These are phyloP conservation scores for Coemansia pectinata DNA, from an alignment of 192 early-diverging fungal species.

Conservation along the genomic window DNA sequence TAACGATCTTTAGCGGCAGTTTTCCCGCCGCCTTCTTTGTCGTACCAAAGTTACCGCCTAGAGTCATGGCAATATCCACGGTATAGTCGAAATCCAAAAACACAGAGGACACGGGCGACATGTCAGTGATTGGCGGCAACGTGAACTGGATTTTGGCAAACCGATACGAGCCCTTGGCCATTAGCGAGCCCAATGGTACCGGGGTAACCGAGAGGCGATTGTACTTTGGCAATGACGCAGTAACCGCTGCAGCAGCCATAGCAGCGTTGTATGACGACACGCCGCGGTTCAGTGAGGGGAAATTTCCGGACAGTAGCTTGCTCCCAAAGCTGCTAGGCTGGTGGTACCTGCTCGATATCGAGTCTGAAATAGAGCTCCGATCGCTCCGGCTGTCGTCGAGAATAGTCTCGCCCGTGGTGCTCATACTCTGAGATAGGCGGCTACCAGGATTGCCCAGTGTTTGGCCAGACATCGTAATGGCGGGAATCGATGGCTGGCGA, in stretches of 20 bases:
- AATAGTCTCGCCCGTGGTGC: slow-evolving; percentile 12
- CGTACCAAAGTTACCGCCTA: slow-evolving; percentile 52
- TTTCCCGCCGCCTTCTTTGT: slow-evolving; percentile 26
- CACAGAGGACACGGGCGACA: slow-evolving; percentile 53
- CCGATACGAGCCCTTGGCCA: slow-evolving; percentile 49
- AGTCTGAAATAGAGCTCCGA: slow-evolving; percentile 50
- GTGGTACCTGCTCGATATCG: slow-evolving; percentile 46
- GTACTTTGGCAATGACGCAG: slow-evolving; percentile 14
- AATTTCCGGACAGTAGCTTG: slow-evolving; percentile 9
- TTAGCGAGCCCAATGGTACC: slow-evolving; percentile 37
- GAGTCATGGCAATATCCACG: slow-evolving; percentile 42
- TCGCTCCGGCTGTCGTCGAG: slow-evolving; percentile 47
- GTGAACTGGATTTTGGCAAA: slow-evolving; percentile 55
- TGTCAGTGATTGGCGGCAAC: slow-evolving; percentile 38
- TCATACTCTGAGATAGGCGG: slow-evolving; percentile 36
- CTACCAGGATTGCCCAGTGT: not conserved
- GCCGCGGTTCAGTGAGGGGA: slow-evolving; percentile 31
- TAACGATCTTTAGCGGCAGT: slow-evolving; percentile 50
- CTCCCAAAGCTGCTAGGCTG: slow-evolving; percentile 13
- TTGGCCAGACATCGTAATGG: not conserved
- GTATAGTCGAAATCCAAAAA: slow-evolving; percentile 55
- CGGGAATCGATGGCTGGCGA: not conserved
- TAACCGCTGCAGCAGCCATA: not conserved
- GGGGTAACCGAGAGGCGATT: slow-evolving; percentile 24
- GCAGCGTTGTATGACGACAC: slow-evolving; percentile 9